Percentiles rank a stretch among this genome's conserved stretches.
Evolutionary conservation across 345 rosid species (phyloP).

Genomic region (Sisymbrium irio): DNA sequence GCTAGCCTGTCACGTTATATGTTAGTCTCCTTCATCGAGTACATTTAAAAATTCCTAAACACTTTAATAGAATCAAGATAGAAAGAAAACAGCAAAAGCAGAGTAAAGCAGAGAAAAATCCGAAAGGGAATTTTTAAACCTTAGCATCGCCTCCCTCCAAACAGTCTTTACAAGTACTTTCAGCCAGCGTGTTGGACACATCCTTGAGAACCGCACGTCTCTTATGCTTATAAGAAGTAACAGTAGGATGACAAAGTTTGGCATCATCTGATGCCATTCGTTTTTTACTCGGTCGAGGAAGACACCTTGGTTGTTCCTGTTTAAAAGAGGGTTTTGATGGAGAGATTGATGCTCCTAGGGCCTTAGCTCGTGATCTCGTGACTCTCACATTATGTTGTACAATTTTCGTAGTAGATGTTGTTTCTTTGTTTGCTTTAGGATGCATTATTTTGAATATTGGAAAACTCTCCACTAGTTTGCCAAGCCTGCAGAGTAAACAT

Average conservation of each 20-base stretch:
- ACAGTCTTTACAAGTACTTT: conserved; percentile 22
- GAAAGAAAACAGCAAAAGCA: no score
- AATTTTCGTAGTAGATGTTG: neutral
- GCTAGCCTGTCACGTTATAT: conserved; percentile 40
- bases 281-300: conserved; percentile 39
- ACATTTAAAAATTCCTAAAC: no score
- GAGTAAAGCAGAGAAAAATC: no score
- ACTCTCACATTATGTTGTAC: conserved; percentile 43
- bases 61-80: no score
- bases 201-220: conserved; percentile 76
- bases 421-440: conserved; percentile 45
- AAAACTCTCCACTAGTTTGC: neutral
- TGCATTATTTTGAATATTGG: neutral
- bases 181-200: conserved; percentile 48
- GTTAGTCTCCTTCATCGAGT: no score
- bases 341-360: conserved; percentile 47
- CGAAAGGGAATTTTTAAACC: conserved; percentile 31
- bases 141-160: conserved; percentile 32
- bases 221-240: conserved; percentile 42
- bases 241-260: conserved; percentile 32
- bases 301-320: conserved; percentile 31
- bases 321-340: conserved; percentile 51
- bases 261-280: conserved; percentile 64
- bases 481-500: conserved; percentile 15
- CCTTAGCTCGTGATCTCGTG: conserved; percentile 73